Evolutionary conservation across 2,329 filamentous ascomycete genomes (phyloP), one percentile per base, ranked within the genome.

Genomic region (Aureobasidium mangrovei): DNA sequence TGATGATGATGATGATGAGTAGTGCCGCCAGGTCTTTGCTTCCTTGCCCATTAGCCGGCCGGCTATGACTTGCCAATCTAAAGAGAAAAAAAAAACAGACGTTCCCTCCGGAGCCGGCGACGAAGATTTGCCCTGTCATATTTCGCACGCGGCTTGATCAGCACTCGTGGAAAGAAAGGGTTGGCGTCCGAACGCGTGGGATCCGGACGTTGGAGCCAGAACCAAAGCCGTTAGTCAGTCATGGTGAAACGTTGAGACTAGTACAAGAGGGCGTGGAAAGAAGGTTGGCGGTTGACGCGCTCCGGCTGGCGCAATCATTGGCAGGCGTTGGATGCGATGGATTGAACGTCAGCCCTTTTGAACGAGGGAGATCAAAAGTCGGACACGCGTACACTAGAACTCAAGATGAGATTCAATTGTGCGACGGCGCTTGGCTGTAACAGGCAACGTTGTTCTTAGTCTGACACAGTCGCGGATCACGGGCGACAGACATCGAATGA

Each of bases 271-370:
- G 47, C 33, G 41, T 51, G 36, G 47, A 35, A 53, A 53, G 49
- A 53, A 53, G 49, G 49, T 53, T 53, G 49, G 49, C 49, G 40
- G 49, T 53, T 53, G 49, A 43, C 40, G 40, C 49, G 49, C 49
- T 43, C 49, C 49, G 40, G 49, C 49, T 53, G 49, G 49, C 49
- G 49, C 40, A 53, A 43, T 18, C 18, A 18, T 53, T 41, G 47
- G 47, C 47, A 51, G 32, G 39, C 29, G 40, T 44, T 43, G 36
- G 39, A n/a, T 52, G 38, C 10, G 32, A 53, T 27, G 49, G 32
- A 44, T 36, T 31, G 49, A 29, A 53, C 39, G 40, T 36, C 39
- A 36, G 49, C 29, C 40, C 41, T 7, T 6, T 40, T 12, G n/a
- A 3, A 38, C 8, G 18, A 18, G 18, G 18, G 18, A 18, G 18